These are phyloP conservation scores for Backusella tarrabulga DNA, from an alignment of 192 early-diverging fungal species.

Conservation along the genomic window DNA sequence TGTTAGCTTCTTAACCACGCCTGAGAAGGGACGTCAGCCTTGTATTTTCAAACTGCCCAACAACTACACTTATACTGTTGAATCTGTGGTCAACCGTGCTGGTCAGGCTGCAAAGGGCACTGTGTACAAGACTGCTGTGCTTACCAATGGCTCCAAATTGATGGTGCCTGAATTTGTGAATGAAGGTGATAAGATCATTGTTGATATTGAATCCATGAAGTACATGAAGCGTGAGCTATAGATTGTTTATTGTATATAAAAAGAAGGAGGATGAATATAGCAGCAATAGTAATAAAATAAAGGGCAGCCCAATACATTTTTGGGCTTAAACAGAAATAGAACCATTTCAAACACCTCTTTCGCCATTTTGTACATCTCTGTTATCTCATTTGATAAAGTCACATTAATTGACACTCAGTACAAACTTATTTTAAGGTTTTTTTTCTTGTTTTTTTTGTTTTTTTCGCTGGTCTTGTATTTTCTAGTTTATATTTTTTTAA, in stretches of 20 bases:
- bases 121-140: constrained; percentile 60
- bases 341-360: too few relatives aligned
- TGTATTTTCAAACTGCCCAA: constrained; percentile 62
- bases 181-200: constrained; percentile 68
- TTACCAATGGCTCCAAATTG: constrained; percentile 65
- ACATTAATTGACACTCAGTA: background rate
- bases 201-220: constrained; percentile 62
- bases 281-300: too few relatives aligned
- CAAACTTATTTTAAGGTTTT: background rate
- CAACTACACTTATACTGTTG: constrained; percentile 56
- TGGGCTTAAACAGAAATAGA: too few relatives aligned
- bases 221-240: constrained; percentile 60
- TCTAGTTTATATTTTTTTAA: background rate
- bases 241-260: background rate
- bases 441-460: background rate
- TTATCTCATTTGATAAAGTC: background rate
- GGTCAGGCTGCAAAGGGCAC: constrained; percentile 67
- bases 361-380: background rate
- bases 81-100: constrained; percentile 45
- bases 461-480: background rate
- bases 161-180: constrained; percentile 83
- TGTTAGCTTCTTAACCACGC: constrained; percentile 53
- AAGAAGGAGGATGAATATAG: background rate
- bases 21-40: constrained; percentile 48
- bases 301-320: too few relatives aligned